phyloP scores from a whole-genome alignment of 768 basidiomycete genomes.

The Lactarius evosmus region DNA sequence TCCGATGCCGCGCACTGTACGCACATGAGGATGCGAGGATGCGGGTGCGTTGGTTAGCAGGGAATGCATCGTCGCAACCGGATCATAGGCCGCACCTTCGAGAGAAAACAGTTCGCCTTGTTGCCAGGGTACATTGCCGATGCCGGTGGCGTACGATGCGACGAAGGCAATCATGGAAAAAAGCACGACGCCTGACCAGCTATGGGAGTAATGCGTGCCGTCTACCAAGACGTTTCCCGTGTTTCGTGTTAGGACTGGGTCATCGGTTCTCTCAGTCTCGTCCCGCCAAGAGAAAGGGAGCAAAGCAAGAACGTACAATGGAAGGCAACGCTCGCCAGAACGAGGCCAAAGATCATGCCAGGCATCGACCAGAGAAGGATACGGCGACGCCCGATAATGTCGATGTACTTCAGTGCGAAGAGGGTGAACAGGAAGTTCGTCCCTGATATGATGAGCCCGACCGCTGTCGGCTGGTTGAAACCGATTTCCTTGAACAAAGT shows the following conservation, averaged over 20 bases:
- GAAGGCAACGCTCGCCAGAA: constrained; percentile 62
- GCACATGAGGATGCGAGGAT: neutral
- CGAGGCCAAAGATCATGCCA: constrained; percentile 66
- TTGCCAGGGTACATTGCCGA: constrained; percentile 85
- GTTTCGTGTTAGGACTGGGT: constrained; percentile 53
- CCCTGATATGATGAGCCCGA: constrained; percentile 73
- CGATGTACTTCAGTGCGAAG: constrained; percentile 70
- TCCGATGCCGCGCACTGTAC: constrained; percentile 68
- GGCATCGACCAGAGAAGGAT: constrained; percentile 72
- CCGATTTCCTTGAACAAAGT: constrained; percentile 79
- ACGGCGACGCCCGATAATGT: constrained; percentile 62
- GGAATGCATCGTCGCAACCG: neutral
- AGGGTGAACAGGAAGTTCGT: constrained; percentile 80
- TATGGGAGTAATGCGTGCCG: constrained; percentile 53
- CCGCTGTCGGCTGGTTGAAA: constrained; percentile 78
- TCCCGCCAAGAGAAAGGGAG: neutral
- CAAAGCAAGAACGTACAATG: constrained; percentile 41
- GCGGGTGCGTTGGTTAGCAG: neutral
- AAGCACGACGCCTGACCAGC: constrained; percentile 69
- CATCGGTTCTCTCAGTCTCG: neutral
- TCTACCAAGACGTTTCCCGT: constrained; percentile 60
- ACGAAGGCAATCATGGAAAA: constrained; percentile 82
- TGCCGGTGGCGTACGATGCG: constrained; percentile 73
- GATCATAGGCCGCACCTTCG: constrained; percentile 47
- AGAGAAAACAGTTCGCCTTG: constrained; percentile 81